phyloP scores from a whole-genome alignment of 345 rosid species.

The Nasturtium officinale region DNA sequence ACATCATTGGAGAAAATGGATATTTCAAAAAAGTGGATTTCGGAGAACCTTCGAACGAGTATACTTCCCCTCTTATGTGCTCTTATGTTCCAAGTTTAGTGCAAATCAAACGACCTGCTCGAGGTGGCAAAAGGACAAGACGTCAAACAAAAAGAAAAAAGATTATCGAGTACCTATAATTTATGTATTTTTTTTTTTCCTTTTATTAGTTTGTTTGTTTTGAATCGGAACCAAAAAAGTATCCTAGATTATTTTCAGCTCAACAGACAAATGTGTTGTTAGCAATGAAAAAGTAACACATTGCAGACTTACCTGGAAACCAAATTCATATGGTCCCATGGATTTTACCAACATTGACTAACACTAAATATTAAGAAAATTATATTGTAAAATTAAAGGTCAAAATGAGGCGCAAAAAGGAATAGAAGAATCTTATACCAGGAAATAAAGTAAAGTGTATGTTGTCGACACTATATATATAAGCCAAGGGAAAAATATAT shows the following conservation, averaged over 20 bases:
- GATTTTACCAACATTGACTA: too few species aligned
- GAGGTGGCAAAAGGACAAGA: background rate
- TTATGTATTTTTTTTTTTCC: too few species aligned
- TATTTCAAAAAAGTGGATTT: constrained; percentile 2
- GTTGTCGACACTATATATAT: background rate
- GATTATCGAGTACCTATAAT: too few species aligned
- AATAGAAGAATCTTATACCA: constrained; percentile 2
- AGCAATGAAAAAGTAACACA: too few species aligned
- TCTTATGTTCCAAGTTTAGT: constrained; percentile 1
- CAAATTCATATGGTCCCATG: too few species aligned
- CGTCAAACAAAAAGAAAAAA: too few species aligned
- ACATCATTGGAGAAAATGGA: constrained; percentile 19
- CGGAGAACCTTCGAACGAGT: background rate
- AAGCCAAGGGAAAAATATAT: background rate
- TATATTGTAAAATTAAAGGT: constrained; percentile 5
- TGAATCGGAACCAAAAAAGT: too few species aligned
- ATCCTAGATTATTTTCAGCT: too few species aligned
- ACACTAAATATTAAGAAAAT: background rate
- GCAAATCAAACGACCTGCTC: background rate
- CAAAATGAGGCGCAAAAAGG: constrained; percentile 9
- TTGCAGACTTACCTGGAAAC: too few species aligned
- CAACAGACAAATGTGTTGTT: too few species aligned
- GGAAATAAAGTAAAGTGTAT: background rate
- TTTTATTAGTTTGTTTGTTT: too few species aligned
- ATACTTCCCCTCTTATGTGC: background rate